Evolutionary conservation across 2,329 filamentous ascomycete species (phyloP).

Genomic region (Colletotrichum plurivorum): DNA sequence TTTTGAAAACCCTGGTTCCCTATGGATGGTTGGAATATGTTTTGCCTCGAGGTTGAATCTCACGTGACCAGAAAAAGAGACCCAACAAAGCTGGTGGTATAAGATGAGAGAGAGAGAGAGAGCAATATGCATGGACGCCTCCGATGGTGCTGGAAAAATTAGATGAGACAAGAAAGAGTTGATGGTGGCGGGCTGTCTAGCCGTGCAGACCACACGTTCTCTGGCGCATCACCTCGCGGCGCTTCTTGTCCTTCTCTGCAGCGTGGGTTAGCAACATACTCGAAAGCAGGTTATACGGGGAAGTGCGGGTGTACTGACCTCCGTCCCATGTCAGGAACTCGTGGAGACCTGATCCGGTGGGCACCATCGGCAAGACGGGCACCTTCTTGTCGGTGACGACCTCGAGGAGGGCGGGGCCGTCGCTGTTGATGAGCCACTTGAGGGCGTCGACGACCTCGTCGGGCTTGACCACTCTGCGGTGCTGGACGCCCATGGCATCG

Average conservation of each 20-base stretch:
- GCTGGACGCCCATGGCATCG: slow-evolving; percentile 90
- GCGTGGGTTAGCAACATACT: slow-evolving; percentile 49
- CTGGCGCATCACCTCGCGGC: slow-evolving; percentile 76
- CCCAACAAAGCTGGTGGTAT: slow-evolving; percentile 38
- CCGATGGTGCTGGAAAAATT: slow-evolving; percentile 30
- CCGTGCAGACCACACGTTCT: slow-evolving; percentile 65
- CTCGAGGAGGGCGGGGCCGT: slow-evolving; percentile 94
- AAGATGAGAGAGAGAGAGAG: slow-evolving; percentile 39
- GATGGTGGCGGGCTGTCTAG: neutral
- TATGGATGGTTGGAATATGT: slow-evolving; percentile 21
- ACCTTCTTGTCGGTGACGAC: slow-evolving; percentile 93
- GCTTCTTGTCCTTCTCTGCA: slow-evolving; percentile 76
- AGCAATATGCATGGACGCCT: slow-evolving; percentile 40
- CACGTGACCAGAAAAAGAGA: slow-evolving; percentile 16
- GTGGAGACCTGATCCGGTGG: slow-evolving; percentile 86
- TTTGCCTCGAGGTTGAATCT: slow-evolving; percentile 7
- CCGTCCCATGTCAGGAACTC: slow-evolving; percentile 93
- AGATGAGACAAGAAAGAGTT: slow-evolving; percentile 33
- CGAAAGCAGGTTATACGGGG: neutral
- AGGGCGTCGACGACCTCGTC: slow-evolving; percentile 84
- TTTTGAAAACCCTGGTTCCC: slow-evolving; percentile 31
- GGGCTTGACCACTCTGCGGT: slow-evolving; percentile 78
- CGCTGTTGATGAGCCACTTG: slow-evolving; percentile 88
- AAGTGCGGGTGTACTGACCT: slow-evolving; percentile 63
- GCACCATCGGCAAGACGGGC: slow-evolving; percentile 98